Conservation (phyloP, 163 green algal genomes). For the Scenedesmus sp. region DNA sequence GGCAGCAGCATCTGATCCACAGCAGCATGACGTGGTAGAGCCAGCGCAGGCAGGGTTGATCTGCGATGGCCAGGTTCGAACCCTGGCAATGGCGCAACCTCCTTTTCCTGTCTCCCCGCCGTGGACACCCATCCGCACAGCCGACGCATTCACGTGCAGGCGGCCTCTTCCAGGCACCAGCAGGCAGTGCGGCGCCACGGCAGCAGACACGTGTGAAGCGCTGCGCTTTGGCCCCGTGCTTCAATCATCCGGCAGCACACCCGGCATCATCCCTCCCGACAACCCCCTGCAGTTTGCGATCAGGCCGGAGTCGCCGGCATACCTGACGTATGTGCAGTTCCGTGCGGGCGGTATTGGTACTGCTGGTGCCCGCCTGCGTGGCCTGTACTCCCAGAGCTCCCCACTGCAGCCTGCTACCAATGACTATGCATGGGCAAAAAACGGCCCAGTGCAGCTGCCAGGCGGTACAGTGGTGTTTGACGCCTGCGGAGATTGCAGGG, state of each 20-base stretch:
- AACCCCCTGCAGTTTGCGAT: slow-evolving; percentile 10
- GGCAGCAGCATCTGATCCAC: not conserved
- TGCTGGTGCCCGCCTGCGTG: not conserved
- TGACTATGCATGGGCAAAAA: not conserved
- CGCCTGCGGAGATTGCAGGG: not conserved
- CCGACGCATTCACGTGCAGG: not conserved
- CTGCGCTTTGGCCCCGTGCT: not conserved
- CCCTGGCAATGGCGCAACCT: not conserved
- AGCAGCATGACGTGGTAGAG: not conserved
- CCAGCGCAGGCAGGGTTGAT: not conserved
- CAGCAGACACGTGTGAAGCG: not conserved
- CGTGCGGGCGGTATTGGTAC: slow-evolving; percentile 14
- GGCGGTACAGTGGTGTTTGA: not conserved
- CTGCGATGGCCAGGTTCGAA: slow-evolving; percentile 25
- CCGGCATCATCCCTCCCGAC: slow-evolving; percentile 40
- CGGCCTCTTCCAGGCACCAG: not conserved
- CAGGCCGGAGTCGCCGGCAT: not conserved
- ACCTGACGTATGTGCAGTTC: slow-evolving; percentile 17
- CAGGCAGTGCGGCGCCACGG: not conserved
- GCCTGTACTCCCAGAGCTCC: not conserved
- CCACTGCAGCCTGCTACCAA: not conserved
- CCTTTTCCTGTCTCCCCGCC: not conserved
- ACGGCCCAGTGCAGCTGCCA: slow-evolving; percentile 1
- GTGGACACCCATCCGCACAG: not conserved
- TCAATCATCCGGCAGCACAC: not conserved